These are phyloP conservation scores for Iris pallida DNA, from an alignment of 116 monocot species.

Conservation along the genomic window DNA sequence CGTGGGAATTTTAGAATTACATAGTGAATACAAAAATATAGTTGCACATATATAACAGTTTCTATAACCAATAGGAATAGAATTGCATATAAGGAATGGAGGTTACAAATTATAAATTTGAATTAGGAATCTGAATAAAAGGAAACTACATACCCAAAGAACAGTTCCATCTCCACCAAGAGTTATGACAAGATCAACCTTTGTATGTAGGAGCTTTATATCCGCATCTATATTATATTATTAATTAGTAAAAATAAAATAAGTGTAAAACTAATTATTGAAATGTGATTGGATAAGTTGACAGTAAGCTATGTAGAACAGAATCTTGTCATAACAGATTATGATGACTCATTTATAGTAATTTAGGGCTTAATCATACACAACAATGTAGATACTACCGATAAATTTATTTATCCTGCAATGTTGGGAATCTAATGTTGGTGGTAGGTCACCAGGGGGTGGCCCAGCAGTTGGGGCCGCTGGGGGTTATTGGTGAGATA, in stretches of 20 bases:
- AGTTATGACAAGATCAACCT: conserved; percentile 85
- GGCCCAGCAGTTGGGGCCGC: too few relatives aligned
- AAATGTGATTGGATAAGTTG: neutral
- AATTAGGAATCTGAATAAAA: neutral
- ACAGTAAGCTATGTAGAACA: conserved; percentile 1
- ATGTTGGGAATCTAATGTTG: too few relatives aligned
- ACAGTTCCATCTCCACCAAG: conserved; percentile 99
- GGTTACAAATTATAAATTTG: neutral
- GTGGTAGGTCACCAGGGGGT: too few relatives aligned
- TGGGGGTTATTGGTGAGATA: too few relatives aligned
- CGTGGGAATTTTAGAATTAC: too few relatives aligned
- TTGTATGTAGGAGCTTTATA: conserved; percentile 60
- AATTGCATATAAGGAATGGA: neutral
- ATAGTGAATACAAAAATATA: too few relatives aligned
- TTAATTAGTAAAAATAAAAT: neutral
- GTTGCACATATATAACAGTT: too few relatives aligned
- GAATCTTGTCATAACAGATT: neutral
- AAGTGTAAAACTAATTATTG: neutral
- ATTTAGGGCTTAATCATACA: too few relatives aligned
- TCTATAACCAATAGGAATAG: neutral
- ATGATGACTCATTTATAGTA: neutral
- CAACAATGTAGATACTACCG: too few relatives aligned
- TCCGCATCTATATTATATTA: conserved; percentile 54
- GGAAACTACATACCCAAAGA: conserved; percentile 72
- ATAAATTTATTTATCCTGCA: too few relatives aligned